Evolutionary conservation across 768 basidiomycete species (phyloP), one percentile per base, ranked within the genome.

Genomic region (Stropharia rugosoannulata): DNA sequence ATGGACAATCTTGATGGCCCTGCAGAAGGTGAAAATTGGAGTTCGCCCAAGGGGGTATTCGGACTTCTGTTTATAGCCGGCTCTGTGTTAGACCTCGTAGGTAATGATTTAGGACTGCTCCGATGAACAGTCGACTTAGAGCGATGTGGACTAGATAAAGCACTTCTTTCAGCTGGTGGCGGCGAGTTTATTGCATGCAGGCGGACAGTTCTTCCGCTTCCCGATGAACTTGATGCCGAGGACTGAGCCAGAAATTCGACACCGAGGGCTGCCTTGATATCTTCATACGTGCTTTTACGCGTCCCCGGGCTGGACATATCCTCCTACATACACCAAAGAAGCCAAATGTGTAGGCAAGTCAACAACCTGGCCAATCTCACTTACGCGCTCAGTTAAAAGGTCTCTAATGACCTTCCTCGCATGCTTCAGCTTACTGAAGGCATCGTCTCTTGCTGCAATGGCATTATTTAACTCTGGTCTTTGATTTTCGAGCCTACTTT

Each of bases 381-480:
- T 68, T 65, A 75, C 73, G 43, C 71, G 68, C 54, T 80, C 76
- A 27, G 74, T 67, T 13, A 81, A 49, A 27, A 83, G 64, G 55
- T 76, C 73, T 38, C 68, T 62, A 51, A 82, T 68, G 12, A 80
- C 72, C 56, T 70, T 75, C 16, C 70, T 66, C 27, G 77, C 67
- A 46, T 75, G 70, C 54, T 46, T 72, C 63, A 76, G 56, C 53
- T 70, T 75, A 25, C 53, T 63, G 41, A 70, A 63, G 4, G 67
- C 66, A 2, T 64, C 69, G 19, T 72, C 68, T 40, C 74, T 67
- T 36, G 72, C 73, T 29, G 62, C 59, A 54, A 76, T 57, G 4
- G 68, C 70, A 16, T 64, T 68, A 5, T 69, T 63, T 35, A 72
- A 39, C 43, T 75, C 71, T 8, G 71, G 66, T 36, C 66, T 61